phyloP scores from a whole-genome alignment of 441 rosid genomes.

The Populus tomentosa region DNA sequence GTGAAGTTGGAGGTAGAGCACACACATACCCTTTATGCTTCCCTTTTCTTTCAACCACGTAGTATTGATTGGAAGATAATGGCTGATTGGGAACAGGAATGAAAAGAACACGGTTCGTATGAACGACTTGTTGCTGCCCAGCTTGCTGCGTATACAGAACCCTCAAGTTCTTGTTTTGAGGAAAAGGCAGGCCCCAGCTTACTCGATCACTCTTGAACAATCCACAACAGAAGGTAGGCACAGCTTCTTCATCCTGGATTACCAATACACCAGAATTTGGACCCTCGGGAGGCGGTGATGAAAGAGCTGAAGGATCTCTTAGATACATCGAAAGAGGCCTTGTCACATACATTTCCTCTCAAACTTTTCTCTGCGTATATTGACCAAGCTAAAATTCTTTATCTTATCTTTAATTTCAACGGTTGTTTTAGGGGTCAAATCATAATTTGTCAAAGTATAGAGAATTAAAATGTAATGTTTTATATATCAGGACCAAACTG shows the following conservation, averaged over 20 bases:
- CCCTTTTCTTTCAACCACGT: conserved; percentile 35
- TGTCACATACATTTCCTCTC: conserved; percentile 47
- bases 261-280: conserved; percentile 41
- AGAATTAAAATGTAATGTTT: no score
- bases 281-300: conserved; percentile 41
- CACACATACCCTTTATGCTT: conserved; percentile 43
- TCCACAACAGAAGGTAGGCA: conserved; percentile 41
- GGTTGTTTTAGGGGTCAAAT: no score
- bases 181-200: conserved; percentile 14
- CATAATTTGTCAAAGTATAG: no score
- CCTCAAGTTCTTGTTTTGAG: conserved; percentile 24
- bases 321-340: conserved; percentile 46
- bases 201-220: conserved; percentile 20
- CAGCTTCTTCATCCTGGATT: conserved; percentile 32
- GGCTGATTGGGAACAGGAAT: conserved; percentile 36
- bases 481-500: no score
- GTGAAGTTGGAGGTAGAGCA: background rate
- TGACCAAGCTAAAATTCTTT: no score
- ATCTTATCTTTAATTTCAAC: no score
- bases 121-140: background rate
- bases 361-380: no score
- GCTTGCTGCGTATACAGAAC: conserved; percentile 3
- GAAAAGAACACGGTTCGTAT: conserved; percentile 29
- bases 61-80: conserved; percentile 38
- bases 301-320: conserved; percentile 29